phyloP scores from a whole-genome alignment of 1,139 yeast species.

The Wickerhamiella infanticola region DNA sequence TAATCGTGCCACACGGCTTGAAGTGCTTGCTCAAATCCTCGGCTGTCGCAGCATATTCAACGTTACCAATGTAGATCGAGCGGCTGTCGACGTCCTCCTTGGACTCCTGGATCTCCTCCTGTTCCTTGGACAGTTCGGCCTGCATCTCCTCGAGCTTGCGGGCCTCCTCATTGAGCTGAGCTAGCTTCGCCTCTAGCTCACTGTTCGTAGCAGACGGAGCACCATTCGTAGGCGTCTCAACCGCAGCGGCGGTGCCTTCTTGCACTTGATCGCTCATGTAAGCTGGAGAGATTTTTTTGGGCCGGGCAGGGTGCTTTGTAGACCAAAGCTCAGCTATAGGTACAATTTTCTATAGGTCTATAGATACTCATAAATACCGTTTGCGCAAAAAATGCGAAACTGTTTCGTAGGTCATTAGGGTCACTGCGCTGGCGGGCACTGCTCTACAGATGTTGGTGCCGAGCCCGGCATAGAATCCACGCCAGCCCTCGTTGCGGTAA shows the following conservation, averaged over 20 bases:
- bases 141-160: constrained; percentile 38
- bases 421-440: constrained; percentile 89
- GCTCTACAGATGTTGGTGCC: constrained; percentile 76
- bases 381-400: constrained; percentile 31
- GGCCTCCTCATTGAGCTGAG: constrained; percentile 39
- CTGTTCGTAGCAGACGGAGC: background rate
- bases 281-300: background rate
- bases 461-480: constrained; percentile 84
- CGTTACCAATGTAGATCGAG: constrained; percentile 77
- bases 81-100: constrained; percentile 55
- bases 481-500: constrained; percentile 53
- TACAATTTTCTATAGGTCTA: background rate
- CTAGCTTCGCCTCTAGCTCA: constrained; percentile 24
- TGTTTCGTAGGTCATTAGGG: constrained; percentile 85
- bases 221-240: background rate
- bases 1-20: constrained; percentile 57
- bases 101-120: constrained; percentile 31
- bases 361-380: background rate
- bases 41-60: constrained; percentile 67
- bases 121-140: constrained; percentile 32
- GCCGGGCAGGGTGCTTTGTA: no score
- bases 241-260: no score
- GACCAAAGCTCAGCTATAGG: no score
- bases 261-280: background rate
- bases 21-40: constrained; percentile 70